phyloP scores from a whole-genome alignment of 139 green algal genomes.

The Chlorella sorokiniana region DNA sequence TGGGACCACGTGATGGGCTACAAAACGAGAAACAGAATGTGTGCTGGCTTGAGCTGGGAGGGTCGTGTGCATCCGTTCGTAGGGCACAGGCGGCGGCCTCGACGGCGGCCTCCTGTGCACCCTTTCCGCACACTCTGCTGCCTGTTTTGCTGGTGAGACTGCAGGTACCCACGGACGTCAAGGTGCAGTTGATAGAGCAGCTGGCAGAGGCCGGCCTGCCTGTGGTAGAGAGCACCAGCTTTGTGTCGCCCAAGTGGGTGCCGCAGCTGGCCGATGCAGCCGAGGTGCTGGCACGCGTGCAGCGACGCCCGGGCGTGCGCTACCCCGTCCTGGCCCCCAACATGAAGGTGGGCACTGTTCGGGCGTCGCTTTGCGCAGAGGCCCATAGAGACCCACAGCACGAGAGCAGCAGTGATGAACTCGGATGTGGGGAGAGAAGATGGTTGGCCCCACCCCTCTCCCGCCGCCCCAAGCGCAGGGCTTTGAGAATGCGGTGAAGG shows the following conservation, averaged over 20 bases:
- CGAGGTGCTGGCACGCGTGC: conserved; percentile 74
- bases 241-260: conserved; percentile 92
- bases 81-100: no score
- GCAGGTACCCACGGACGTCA: conserved; percentile 67
- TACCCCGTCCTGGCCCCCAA: conserved; percentile 91
- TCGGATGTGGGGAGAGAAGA: background rate
- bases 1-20: conserved; percentile 86
- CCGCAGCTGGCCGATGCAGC: conserved; percentile 85
- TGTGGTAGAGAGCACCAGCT: conserved; percentile 83
- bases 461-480: conserved; percentile 55
- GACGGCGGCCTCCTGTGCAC: background rate
- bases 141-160: no score
- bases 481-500: conserved; percentile 73
- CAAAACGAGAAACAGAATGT: conserved; percentile 80
- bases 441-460: background rate
- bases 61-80: no score
- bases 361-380: no score
- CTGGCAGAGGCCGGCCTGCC: conserved; percentile 67
- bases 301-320: conserved; percentile 39
- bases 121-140: no score
- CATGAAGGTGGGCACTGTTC: conserved; percentile 72
- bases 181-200: conserved; percentile 76
- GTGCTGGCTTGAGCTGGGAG: no score
- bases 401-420: background rate
- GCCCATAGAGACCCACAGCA: no score